phyloP scores from a whole-genome alignment of 202 grass and related monocot genomes.

The Panicum virgatum region DNA sequence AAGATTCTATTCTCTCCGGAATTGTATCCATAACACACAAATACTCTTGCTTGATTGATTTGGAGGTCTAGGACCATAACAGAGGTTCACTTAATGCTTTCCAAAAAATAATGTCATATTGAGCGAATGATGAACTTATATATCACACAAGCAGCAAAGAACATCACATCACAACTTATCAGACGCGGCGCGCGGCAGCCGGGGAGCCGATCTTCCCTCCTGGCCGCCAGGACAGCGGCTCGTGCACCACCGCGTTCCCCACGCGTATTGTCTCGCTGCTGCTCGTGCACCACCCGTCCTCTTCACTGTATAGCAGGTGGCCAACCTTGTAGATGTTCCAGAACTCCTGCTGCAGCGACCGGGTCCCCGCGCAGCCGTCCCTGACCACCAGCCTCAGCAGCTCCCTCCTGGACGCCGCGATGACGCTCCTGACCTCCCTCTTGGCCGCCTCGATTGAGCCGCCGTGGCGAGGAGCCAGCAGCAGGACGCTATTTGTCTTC shows the following conservation, averaged over 20 bases:
- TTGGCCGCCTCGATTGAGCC: not conserved
- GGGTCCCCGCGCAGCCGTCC: conserved; percentile 31
- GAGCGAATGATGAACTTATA: too few relatives aligned
- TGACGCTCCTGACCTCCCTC: not conserved
- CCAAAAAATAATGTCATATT: too few relatives aligned
- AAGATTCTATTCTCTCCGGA: too few relatives aligned
- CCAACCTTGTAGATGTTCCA: conserved; percentile 53
- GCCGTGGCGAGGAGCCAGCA: too few relatives aligned
- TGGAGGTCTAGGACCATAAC: too few relatives aligned
- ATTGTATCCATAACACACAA: too few relatives aligned
- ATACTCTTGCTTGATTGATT: too few relatives aligned
- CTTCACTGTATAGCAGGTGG: conserved; percentile 48
- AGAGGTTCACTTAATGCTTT: too few relatives aligned
- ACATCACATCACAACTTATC: too few relatives aligned
- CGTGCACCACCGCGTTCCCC: conserved; percentile 26
- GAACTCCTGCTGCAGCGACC: conserved; percentile 48
- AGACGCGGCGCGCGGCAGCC: too few relatives aligned
- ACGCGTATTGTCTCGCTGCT: conserved; percentile 45
- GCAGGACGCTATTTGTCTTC: too few relatives aligned
- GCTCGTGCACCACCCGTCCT: conserved; percentile 45
- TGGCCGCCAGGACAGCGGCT: not conserved
- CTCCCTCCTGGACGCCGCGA: conserved; percentile 29
- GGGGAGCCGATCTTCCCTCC: not conserved
- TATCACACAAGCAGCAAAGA: too few relatives aligned
- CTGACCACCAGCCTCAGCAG: conserved; percentile 6